Percentiles rank a stretch among this genome's conserved stretches.
These are phyloP conservation scores for Cystobasidium onofrii DNA, from an alignment of 768 basidiomycete genomes.

Conservation along the genomic window DNA sequence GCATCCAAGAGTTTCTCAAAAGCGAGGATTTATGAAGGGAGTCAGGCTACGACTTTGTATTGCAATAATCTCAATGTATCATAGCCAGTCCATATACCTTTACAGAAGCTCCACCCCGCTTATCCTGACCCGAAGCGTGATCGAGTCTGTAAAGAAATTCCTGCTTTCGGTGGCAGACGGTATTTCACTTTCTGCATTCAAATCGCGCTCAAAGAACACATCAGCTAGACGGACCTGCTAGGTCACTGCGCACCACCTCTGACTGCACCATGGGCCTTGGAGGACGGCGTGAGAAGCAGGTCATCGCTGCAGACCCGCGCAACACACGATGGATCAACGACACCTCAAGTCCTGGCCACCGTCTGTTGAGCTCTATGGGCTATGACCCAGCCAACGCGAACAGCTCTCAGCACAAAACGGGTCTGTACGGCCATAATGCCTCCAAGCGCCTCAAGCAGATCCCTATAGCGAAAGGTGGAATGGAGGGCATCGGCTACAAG, in stretches of 20 bases:
- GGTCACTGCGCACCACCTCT: not conserved
- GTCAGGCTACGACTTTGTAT: not conserved
- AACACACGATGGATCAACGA: conserved; percentile 35
- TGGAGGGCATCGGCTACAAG: conserved; percentile 39
- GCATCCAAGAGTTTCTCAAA: not conserved
- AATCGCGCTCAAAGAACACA: not conserved
- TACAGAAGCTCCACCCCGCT: not conserved
- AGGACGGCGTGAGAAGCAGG: conserved; percentile 25
- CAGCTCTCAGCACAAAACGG: conserved; percentile 31
- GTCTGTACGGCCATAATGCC: conserved; percentile 35
- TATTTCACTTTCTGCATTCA: not conserved
- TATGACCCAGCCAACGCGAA: conserved; percentile 35
- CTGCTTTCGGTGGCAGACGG: not conserved
- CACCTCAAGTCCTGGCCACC: conserved; percentile 37
- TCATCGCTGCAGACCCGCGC: conserved; percentile 26
- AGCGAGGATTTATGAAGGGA: not conserved
- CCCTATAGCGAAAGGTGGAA: conserved; percentile 39
- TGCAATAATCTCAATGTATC: not conserved
- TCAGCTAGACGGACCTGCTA: not conserved
- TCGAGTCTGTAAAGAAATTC: conserved; percentile 7
- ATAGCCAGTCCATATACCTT: too few species aligned
- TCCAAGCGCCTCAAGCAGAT: conserved; percentile 37
- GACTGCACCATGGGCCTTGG: conserved; percentile 28
- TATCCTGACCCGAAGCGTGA: not conserved
- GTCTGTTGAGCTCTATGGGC: conserved; percentile 40